phyloP scores from a whole-genome alignment of 2,329 filamentous ascomycete genomes.

The Didymella glomerata region DNA sequence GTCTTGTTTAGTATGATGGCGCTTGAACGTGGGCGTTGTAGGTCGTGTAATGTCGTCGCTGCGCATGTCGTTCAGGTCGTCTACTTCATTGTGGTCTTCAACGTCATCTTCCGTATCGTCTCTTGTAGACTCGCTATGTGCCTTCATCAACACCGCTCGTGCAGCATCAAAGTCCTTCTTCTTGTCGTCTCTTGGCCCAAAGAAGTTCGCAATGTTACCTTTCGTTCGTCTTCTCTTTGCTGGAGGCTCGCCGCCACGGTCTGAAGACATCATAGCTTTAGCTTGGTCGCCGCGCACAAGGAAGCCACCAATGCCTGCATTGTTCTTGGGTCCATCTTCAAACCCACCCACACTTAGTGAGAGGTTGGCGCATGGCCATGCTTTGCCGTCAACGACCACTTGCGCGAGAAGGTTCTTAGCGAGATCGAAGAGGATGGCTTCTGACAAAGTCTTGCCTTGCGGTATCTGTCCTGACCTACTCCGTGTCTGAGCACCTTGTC shows the following conservation, averaged over 20 bases:
- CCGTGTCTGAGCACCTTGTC: constrained; percentile 74
- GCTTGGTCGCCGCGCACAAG: constrained; percentile 73
- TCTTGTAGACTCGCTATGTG: constrained; percentile 38
- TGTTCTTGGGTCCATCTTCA: constrained; percentile 84
- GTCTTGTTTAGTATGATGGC: constrained; percentile 20
- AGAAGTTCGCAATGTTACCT: constrained; percentile 51
- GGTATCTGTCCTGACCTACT: constrained; percentile 82
- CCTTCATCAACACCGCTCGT: constrained; percentile 39
- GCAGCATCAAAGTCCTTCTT: constrained; percentile 47
- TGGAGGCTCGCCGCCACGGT: constrained; percentile 34
- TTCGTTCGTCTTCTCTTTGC: constrained; percentile 45
- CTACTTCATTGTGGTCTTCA: constrained; percentile 31
- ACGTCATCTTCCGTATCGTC: constrained; percentile 36
- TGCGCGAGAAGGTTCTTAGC: constrained; percentile 80
- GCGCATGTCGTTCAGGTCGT: constrained; percentile 20
- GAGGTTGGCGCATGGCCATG: constrained; percentile 92
- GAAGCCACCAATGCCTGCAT: constrained; percentile 85
- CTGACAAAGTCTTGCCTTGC: constrained; percentile 75
- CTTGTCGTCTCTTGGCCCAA: constrained; percentile 42
- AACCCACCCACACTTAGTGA: constrained; percentile 91
- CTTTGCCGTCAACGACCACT: constrained; percentile 76
- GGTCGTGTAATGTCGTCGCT: constrained; percentile 27
- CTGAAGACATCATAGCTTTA: constrained; percentile 54
- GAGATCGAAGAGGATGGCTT: constrained; percentile 75
- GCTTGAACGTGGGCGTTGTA: constrained; percentile 23